Conservation (phyloP, 2,329 filamentous ascomycete species). For the Xylaria sp. region DNA sequence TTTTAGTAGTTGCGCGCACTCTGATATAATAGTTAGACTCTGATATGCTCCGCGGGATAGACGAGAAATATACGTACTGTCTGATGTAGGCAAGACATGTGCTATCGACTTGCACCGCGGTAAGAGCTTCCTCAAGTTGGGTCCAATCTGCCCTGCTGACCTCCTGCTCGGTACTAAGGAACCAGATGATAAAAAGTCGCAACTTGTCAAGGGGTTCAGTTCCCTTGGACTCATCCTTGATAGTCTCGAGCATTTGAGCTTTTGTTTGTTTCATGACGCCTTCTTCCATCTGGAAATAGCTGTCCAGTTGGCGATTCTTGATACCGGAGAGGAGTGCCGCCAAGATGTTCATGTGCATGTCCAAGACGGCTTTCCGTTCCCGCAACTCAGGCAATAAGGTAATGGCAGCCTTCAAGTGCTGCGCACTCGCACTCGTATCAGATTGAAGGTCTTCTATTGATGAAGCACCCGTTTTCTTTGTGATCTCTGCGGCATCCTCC, state of each 20-base stretch:
- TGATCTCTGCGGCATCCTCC: slow-evolving; percentile 89
- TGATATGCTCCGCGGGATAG: not conserved
- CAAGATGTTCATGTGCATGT: slow-evolving; percentile 99
- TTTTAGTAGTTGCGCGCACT: slow-evolving; percentile 89
- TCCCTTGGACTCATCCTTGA: slow-evolving; percentile 77
- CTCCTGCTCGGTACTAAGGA: slow-evolving; percentile 86
- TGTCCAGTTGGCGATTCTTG: slow-evolving; percentile 90
- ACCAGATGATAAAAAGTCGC: slow-evolving; percentile 94
- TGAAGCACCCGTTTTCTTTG: slow-evolving; percentile 87
- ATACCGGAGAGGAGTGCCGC: slow-evolving; percentile 72
- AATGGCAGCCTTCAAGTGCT: slow-evolving; percentile 93
- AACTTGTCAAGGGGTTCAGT: slow-evolving; percentile 83
- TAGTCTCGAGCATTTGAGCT: slow-evolving; percentile 77
- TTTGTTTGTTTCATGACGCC: slow-evolving; percentile 88
- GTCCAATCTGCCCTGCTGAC: slow-evolving; percentile 76
- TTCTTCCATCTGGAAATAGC: slow-evolving; percentile 93
- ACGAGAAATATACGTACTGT: slow-evolving; percentile 52
- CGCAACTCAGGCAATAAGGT: slow-evolving; percentile 85
- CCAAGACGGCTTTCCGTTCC: slow-evolving; percentile 85
- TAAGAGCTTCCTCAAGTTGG: slow-evolving; percentile 78
- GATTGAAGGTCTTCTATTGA: slow-evolving; percentile 90
- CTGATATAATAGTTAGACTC: slow-evolving; percentile 38
- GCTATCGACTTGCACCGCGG: slow-evolving; percentile 67
- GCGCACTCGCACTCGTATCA: slow-evolving; percentile 81
- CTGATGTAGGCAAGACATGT: slow-evolving; percentile 79